Base-by-base conservation (phyloP, 2,329 filamentous ascomycete species). In the Epichloe bromicola region DNA sequence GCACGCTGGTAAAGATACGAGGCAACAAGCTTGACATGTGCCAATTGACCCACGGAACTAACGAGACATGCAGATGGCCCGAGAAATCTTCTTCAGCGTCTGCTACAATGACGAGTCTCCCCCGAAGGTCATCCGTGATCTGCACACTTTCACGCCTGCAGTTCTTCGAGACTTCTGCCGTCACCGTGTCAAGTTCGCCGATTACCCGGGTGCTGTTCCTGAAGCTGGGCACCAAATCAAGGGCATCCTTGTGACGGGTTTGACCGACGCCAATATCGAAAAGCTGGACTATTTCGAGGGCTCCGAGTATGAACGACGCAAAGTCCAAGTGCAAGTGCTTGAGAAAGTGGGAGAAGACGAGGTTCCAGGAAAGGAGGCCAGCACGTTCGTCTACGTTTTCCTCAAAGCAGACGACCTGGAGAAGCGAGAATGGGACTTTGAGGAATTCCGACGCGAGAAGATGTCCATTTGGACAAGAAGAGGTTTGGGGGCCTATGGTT, bases 271-370 rank as follows among this genome's bases (percentile, higher is more conserved):
- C 23, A 89, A 96, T 60, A 71, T 96, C 49, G 69, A 71, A 57
- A 81, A 84, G 33, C 74, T 97, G 2, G 89, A 96, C 62, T 67
- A 73, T 4, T 97, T 95, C 61, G 91, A 97, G 65, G 91, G 91
- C 1, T 55, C 57, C 5, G 80, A 93, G 63, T 95, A 95, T 61
- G 68, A 71, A 51, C 74, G 84, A 63, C 51, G 74, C 68, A 59
- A 72, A 58, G 72, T 77, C 26, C 66, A 63, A 26, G 75, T 87
- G 6, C 78, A 76, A 63, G 64, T 79, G 1, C 58, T 77, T 5
- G 64, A 68, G 50, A 67, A 68, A 14, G 63, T 68, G 14, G 71
- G 70, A n/a, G 59, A 54, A 7, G 52, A 58, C 43, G 62, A 70
- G 41, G 61, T 66, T 2, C 67, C 70, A 51, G 69, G 67, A 15